Base-by-base conservation (phyloP, 2,329 filamentous ascomycete species). In the Monilinia fructicola region DNA sequence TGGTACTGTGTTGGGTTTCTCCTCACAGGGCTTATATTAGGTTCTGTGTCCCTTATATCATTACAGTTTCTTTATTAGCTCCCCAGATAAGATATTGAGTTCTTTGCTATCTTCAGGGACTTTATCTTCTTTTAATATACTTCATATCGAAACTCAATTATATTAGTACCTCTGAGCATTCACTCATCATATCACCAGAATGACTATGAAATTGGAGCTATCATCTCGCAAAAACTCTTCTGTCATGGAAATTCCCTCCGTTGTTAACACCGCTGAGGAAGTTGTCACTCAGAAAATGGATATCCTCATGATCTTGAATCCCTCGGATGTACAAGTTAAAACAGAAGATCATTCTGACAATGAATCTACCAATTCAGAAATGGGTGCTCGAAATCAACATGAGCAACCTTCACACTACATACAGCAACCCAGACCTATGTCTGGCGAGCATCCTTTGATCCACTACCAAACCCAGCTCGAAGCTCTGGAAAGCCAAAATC, bases 231-330 rank as follows among this genome's bases (percentile, higher is more conserved):
- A 59, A 53, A 6, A 14, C 11, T 65, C 63, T 18, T 44, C 64
- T n/a, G 54, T 59, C 9, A 54, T 65, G 64, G 46, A 59, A 16
- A 65, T 60, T 10, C 26, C 46, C 18, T 65, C 64, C 23, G 26
- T 65, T 40, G 40, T 65, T 5, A 52, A 65, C 16, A 60, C 23
- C 18, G 9, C 18, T 1, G 46, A 28, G 18, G n/a, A 60, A 21
- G 23, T 38, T 31, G 3, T 23, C 3, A 52, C 54, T 1, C 48
- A 60, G 16, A 65, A 46, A 26, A 65, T 65, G 54, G 21, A 60
- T 14, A 65, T 65, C 1, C 26, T 35, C 3, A 65, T 65, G 54
- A 38, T 65, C 11, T 26, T 65, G 2, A 65, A 65, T 23, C 54
- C 54, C 53, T 35, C 23, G 5, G 40, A 55, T 23, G 18, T 12